Evolutionary conservation across 306 rosid species (phyloP).

Genomic region (Pueraria montana): DNA sequence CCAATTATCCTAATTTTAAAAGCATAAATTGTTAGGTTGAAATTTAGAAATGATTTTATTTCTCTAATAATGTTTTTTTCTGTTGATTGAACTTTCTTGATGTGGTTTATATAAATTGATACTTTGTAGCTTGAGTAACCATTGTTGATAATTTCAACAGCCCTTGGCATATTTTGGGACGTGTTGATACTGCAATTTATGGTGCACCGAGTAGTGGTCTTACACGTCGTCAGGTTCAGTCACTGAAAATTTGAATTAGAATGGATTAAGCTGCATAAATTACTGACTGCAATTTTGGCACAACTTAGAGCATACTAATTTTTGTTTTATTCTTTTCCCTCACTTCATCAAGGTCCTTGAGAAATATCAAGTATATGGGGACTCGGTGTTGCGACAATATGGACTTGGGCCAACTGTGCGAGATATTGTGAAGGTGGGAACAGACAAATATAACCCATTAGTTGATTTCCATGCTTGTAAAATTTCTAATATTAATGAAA

Average conservation of each 20-base stretch:
- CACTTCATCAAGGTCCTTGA: constrained; percentile 67
- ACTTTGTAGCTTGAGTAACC: constrained; percentile 43
- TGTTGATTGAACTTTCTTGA: constrained; percentile 33
- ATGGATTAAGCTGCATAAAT: constrained; percentile 43
- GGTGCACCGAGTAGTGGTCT: constrained; percentile 79
- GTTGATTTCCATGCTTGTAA: constrained; percentile 29
- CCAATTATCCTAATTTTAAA: constrained; percentile 14
- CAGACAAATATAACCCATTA: constrained; percentile 15
- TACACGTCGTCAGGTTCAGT: constrained; percentile 91
- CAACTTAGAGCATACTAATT: not conserved
- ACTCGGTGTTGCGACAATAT: constrained; percentile 75
- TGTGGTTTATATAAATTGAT: constrained; percentile 30
- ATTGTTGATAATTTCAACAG: constrained; percentile 60
- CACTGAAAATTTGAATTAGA: constrained; percentile 51
- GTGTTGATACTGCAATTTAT: constrained; percentile 81
- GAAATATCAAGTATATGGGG: constrained; percentile 89
- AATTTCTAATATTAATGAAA: constrained; percentile 15
- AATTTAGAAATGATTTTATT: not conserved
- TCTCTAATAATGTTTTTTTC: constrained; percentile 32
- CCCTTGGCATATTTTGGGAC: constrained; percentile 91
- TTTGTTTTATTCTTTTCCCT: constrained; percentile 8
- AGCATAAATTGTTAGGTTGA: constrained; percentile 31
- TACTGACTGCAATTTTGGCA: constrained; percentile 26
- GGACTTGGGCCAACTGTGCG: constrained; percentile 81
- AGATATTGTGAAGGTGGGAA: constrained; percentile 82